phyloP scores from a whole-genome alignment of 2,329 filamentous ascomycete genomes.

The Claviceps sp. region DNA sequence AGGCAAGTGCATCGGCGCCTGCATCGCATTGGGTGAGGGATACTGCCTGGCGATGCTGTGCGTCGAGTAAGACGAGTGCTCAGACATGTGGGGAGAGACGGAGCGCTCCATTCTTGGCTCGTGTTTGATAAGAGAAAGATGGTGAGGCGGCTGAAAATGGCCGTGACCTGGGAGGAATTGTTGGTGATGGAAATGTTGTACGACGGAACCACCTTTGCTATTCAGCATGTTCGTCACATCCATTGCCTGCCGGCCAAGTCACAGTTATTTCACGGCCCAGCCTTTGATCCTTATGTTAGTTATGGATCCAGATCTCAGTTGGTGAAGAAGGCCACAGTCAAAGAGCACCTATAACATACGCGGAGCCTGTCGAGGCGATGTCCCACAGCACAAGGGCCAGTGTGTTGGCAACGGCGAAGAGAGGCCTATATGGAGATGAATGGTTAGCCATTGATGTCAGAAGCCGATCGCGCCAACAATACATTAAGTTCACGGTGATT shows the following conservation, averaged over 20 bases:
- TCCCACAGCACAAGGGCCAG: constrained; percentile 12
- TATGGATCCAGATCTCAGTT: background rate
- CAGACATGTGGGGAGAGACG: constrained; percentile 45
- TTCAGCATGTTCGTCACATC: constrained; percentile 40
- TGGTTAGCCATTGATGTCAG: constrained; percentile 1
- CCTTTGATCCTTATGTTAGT: constrained; percentile 9
- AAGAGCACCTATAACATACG: background rate
- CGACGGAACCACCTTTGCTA: constrained; percentile 27
- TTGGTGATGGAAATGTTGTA: constrained; percentile 12
- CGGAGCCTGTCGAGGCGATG: constrained; percentile 8
- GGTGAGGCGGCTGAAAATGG: constrained; percentile 19
- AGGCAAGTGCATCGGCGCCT: constrained; percentile 32
- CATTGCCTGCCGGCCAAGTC: constrained; percentile 35
- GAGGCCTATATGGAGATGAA: background rate
- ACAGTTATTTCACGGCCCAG: constrained; percentile 27
- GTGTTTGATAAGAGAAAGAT: constrained; percentile 20
- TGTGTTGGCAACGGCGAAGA: background rate
- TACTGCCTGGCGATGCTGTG: constrained; percentile 36
- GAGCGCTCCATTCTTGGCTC: constrained; percentile 36
- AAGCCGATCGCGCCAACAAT: background rate
- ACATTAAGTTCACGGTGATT: background rate
- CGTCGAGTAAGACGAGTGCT: constrained; percentile 43
- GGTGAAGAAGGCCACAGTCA: background rate
- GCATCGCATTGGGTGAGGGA: constrained; percentile 40
- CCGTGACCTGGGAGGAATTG: constrained; percentile 19